Base-by-base conservation (phyloP, 2,329 filamentous ascomycete genomes). In the Periconia sp. region DNA sequence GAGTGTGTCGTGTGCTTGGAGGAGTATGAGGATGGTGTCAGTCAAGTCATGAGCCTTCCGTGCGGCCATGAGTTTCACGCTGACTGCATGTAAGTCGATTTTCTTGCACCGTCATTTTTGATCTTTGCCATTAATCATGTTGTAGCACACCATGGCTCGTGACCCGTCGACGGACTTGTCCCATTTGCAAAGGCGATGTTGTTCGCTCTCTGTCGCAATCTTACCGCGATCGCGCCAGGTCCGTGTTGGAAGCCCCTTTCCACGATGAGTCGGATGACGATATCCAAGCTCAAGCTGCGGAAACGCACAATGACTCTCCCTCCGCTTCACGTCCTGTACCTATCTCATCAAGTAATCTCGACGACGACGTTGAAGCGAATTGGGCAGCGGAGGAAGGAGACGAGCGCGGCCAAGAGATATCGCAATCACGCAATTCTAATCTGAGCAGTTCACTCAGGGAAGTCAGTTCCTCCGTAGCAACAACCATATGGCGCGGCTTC, bases 31-130 rank as follows among this genome's bases (percentile, higher is more conserved):
- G 92, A 97, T 73, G 94, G 94, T 40, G 87, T 97, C 64, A 96
- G 92, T 72, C 85, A 86, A 67, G 93, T 99, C 40, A 99, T 99
- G 94, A 95, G 92, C 69, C 77, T 99, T 54, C 94, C 94, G 9
- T 99, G 94, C 75, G 94, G 94, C 35, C 94, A 99, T 72, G 94
- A 99, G 69, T 99, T 97, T 74, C 94, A 99, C 74, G 93, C 82
- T 27, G 92, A 96, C 71, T 99, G 94, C 92, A 97, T 99, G 92
- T 96, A 78, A 88, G 92, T 89, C 45, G 52, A 47, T 14, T n/a
- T 18, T 10, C 6, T 15, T n/a, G n/a, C n/a, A 13, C 19, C 11
- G 10, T 19, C 8, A 11, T 15, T 37, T 37, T 37, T 1, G 31
- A 2, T 14, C 2, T 60, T 59, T 54, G 58, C 70, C 65, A 64